A percentile compares a stretch with the other conserved stretches of the same genome.
phyloP scores from a whole-genome alignment of 768 basidiomycete species.

The Collybia mongolica region DNA sequence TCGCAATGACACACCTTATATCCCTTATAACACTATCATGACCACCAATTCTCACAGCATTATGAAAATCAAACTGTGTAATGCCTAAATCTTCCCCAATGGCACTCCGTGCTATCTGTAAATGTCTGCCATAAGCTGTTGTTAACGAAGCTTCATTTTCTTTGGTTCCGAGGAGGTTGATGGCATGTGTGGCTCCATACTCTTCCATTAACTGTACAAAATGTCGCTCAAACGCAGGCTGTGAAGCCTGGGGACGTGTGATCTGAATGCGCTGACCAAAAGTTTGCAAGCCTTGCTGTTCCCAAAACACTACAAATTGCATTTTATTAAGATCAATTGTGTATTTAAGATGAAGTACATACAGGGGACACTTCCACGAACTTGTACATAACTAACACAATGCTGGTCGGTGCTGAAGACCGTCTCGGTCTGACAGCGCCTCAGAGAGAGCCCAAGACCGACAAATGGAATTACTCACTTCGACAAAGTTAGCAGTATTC shows the following conservation, averaged over 20 bases:
- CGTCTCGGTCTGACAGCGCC: slow-evolving; percentile 72
- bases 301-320: slow-evolving; percentile 84
- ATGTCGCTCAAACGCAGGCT: slow-evolving; percentile 96
- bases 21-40: slow-evolving; percentile 85
- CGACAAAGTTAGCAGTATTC: slow-evolving; percentile 94
- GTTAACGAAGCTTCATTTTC: slow-evolving; percentile 91
- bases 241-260: slow-evolving; percentile 91
- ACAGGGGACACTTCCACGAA: slow-evolving; percentile 95
- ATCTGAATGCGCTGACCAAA: slow-evolving; percentile 95
- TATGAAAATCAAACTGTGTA: slow-evolving; percentile 95
- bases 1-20: slow-evolving; percentile 45
- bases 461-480: slow-evolving; percentile 46
- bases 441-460: slow-evolving; percentile 11
- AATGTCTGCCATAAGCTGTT: slow-evolving; percentile 77
- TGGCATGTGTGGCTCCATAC: slow-evolving; percentile 81
- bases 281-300: slow-evolving; percentile 93
- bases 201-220: slow-evolving; percentile 84
- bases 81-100: slow-evolving; percentile 72
- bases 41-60: slow-evolving; percentile 73
- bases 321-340: slow-evolving; percentile 12
- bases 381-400: slow-evolving; percentile 90
- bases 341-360: slow-evolving; percentile 35
- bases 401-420: slow-evolving; percentile 85
- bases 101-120: slow-evolving; percentile 60
- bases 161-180: slow-evolving; percentile 89